Base-by-base conservation (phyloP, 1,139 yeast species). In the Geotrichum candidum region DNA sequence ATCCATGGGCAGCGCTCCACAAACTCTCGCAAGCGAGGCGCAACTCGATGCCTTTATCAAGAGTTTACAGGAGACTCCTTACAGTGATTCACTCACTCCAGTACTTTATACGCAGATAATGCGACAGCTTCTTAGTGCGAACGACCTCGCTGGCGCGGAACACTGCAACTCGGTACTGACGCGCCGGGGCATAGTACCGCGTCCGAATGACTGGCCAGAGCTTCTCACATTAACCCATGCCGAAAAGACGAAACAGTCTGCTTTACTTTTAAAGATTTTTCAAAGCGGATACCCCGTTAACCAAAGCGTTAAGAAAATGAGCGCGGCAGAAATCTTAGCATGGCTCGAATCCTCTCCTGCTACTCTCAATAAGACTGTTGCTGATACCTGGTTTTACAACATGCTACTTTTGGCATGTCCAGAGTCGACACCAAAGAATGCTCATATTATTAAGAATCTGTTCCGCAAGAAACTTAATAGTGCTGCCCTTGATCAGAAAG, bases 321-420 rank as follows among this genome's bases (percentile, higher is more conserved):
- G 23, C 3, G 48, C 48, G 10, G 18, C 48, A 41, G 9, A n/a
- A n/a, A 41, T 41, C 18, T 9, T 41, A 41, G 7, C 48, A 15
- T 41, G 48, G 48, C 48, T 41, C 22, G 48, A 41, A 7, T 41
- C 23, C 10, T 41, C 22, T 41, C 48, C 48, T 18, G 22, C 23
- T 41, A 23, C 23, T 41, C 48, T 41, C 48, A 7, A 41, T 9
- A 41, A 41, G 48, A 11, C 18, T 15, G 23, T 41, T 41, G 23
- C 22, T 41, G 48, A 41, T n/a, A 41, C 48, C 18, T 57, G 56
- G 56, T 45, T 53, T 18, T 57, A 57, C 22, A 2, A 29, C n/a
- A 3, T 57, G 18, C 25, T 25, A 3, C 50, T 57, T 10, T 46
- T 51, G 23, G 54, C 51, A 6, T 9, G 38, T 5, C 56, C 46